Conservation (phyloP, 768 basidiomycete species). For the Termitomyces sp. region DNA sequence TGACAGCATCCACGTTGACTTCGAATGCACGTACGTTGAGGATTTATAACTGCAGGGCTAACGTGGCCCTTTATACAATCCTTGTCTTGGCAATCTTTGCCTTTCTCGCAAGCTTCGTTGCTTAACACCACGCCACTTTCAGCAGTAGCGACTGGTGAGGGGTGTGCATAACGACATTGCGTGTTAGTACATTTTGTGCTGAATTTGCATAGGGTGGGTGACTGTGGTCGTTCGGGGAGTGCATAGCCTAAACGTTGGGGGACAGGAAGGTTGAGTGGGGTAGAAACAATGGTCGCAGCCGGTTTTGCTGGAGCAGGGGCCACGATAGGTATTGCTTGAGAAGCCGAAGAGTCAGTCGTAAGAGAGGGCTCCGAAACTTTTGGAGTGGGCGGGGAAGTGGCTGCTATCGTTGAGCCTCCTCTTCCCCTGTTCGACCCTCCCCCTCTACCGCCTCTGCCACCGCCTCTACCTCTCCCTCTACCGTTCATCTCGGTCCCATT, state of each 20-base stretch:
- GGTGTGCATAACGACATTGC: constrained; percentile 88
- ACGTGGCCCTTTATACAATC: constrained; percentile 92
- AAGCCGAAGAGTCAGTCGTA: constrained; percentile 14
- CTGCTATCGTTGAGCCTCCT: constrained; percentile 32
- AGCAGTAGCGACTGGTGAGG: constrained; percentile 93
- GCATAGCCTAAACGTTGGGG: constrained; percentile 46
- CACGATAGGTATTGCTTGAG: constrained; percentile 26
- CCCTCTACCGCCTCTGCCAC: constrained; percentile 38
- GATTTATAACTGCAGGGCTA: constrained; percentile 76
- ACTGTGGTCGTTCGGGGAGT: constrained; percentile 76
- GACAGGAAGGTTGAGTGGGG: constrained; percentile 16
- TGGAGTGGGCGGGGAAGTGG: constrained; percentile 21
- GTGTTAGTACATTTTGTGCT: constrained; percentile 87
- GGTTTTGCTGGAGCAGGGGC: constrained; percentile 24
- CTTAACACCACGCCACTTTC: constrained; percentile 95
- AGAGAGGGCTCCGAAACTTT: constrained; percentile 10
- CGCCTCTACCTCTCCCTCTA: constrained; percentile 41
- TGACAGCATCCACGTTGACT: not conserved
- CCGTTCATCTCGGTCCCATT: constrained; percentile 25
- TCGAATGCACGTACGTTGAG: constrained; percentile 43
- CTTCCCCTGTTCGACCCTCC: constrained; percentile 44
- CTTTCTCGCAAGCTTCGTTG: constrained; percentile 89
- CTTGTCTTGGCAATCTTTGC: constrained; percentile 86
- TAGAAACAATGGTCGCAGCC: constrained; percentile 16
- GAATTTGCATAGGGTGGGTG: constrained; percentile 93